These are phyloP conservation scores for Dipteronia dyeriana DNA, from an alignment of 345 rosid species.

Conservation along the genomic window DNA sequence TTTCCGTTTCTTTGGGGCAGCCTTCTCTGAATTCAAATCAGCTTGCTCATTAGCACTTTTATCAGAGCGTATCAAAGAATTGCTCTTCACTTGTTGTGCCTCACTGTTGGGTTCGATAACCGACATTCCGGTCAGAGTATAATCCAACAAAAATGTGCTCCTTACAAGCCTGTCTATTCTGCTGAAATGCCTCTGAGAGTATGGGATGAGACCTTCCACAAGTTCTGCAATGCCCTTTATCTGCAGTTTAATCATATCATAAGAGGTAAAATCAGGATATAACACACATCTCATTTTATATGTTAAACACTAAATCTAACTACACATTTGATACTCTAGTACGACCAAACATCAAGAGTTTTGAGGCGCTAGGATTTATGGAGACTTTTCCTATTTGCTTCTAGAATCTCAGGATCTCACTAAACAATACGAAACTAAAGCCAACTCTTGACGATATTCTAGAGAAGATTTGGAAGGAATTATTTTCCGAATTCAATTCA, in stretches of 20 bases:
- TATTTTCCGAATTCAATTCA: neutral
- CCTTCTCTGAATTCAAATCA: constrained; percentile 25
- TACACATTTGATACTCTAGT: neutral
- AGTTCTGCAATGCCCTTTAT: constrained; percentile 79
- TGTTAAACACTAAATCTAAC: neutral
- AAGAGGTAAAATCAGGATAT: neutral
- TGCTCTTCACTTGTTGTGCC: constrained; percentile 18
- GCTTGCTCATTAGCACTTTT: constrained; percentile 27
- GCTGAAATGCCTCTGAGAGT: constrained; percentile 84
- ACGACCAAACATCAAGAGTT: neutral
- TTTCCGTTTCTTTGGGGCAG: constrained; percentile 61
- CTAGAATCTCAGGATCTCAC: neutral
- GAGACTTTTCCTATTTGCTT: neutral
- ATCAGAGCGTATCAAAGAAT: constrained; percentile 2
- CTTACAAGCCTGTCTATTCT: constrained; percentile 87
- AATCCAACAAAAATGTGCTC: constrained; percentile 88
- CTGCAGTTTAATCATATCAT: constrained; percentile 38
- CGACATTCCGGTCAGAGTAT: constrained; percentile 80
- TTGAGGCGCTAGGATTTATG: too few relatives aligned
- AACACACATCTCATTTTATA: neutral
- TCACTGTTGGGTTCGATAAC: constrained; percentile 61
- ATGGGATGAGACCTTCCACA: constrained; percentile 86
- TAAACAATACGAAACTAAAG: neutral
- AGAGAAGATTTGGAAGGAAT: neutral
- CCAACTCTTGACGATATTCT: neutral